A percentile compares a stretch with the other conserved stretches of the same genome.
These are phyloP conservation scores for Mesostigma viride DNA, from an alignment of 139 green algal genomes.

Conservation along the genomic window DNA sequence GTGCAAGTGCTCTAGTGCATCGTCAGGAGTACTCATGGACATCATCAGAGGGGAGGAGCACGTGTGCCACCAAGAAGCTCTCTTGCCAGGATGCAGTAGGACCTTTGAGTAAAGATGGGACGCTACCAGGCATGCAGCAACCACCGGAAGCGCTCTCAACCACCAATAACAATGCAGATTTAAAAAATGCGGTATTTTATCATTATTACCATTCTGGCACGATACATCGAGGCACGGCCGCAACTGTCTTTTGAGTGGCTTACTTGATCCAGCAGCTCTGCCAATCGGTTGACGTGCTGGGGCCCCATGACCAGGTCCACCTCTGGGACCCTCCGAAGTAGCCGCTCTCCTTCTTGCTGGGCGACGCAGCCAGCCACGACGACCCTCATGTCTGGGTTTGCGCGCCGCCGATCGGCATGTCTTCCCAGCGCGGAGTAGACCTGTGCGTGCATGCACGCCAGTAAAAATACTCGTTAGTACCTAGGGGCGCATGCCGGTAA, in stretches of 20 bases:
- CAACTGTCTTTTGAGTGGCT: slow-evolving; percentile 24
- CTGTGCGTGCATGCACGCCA: slow-evolving; percentile 1
- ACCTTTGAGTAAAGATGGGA: no score
- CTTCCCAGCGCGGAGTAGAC: slow-evolving; percentile 70
- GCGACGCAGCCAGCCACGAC: slow-evolving; percentile 42
- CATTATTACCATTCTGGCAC: not conserved
- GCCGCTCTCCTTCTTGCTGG: slow-evolving; percentile 74
- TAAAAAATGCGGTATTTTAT: no score
- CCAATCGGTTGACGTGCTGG: slow-evolving; percentile 82
- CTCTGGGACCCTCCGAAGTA: slow-evolving; percentile 87
- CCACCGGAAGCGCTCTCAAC: no score
- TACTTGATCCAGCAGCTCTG: slow-evolving; percentile 69
- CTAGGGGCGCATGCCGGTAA: not conserved
- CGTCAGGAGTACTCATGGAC: no score
- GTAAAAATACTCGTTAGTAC: not conserved
- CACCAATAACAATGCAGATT: no score
- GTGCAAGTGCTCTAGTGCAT: no score
- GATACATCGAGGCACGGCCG: not conserved
- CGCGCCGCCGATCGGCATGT: slow-evolving; percentile 35
- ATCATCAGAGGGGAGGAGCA: no score
- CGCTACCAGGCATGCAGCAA: no score
- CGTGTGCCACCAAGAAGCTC: no score
- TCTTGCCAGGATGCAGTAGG: no score
- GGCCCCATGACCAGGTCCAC: slow-evolving; percentile 96
- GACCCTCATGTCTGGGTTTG: slow-evolving; percentile 18